Evolutionary conservation across 1,284 basidiomycete genomes (phyloP), one percentile per base, ranked within the genome.

Genomic region (Neonothopanus nambi): DNA sequence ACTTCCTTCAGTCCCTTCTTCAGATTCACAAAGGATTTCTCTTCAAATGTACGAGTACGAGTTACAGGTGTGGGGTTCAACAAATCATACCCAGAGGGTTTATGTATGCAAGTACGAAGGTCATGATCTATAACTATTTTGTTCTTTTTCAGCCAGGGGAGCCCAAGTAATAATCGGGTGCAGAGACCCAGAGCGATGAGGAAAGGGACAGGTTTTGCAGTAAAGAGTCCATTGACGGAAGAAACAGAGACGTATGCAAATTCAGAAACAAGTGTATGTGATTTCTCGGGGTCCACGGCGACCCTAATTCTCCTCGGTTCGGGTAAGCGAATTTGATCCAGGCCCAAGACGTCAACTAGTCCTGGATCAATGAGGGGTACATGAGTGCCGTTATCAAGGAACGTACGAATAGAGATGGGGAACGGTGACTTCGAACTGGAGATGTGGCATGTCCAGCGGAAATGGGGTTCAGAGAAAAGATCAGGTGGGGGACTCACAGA

Each of bases 81-180:
- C 3, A 65, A 21, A 40, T 65, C 51, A 52, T 52, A 63, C 17
- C 49, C 47, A 18, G 15, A 41, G n/a, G 15, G 23, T 37, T 61
- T 61, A 38, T 61, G 57, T 20, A 63, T 53, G 6, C 47, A 57
- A 18, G 59, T 56, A 4, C 57, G 51, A 0, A n/a, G 28, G 20
- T 44, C n/a, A 46, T 58, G 51, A 50, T 66, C 60, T 20, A 64
- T 48, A 4, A 67, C 59, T 50, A 69, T 60, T 1, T 60, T 24
- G 48, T 69, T 66, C n/a, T 36, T 20, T 13, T 8, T 7, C 0
- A 67, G 50, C 20, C 59, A 69, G 1, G 64, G 67, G 12, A 63
- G 33, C 1, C 65, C 65, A 0, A 67, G 48, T 9, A 68, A 41
- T 3, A 67, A 17, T 15, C 51, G 51, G 3, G 55, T 40, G 48